Base-by-base conservation (phyloP, 1,284 basidiomycete genomes). In the Ceratorhiza oryzae-sativae region DNA sequence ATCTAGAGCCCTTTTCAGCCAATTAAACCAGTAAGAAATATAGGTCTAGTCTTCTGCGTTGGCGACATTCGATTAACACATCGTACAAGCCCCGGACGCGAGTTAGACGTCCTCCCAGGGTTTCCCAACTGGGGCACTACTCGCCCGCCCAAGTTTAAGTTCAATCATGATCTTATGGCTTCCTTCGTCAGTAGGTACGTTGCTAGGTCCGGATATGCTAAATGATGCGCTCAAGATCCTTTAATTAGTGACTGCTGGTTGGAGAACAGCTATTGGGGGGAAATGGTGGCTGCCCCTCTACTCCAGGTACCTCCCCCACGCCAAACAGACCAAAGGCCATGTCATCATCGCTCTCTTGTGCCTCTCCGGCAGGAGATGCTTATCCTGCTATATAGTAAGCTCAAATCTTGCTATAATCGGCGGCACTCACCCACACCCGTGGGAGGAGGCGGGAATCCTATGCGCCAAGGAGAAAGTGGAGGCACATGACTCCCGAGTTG, bases 161-260 rank as follows among this genome's bases (percentile, higher is more conserved):
- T 77, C 75, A 10, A 73, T 46, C 15, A 83, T 80, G 4, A 88
- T 86, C 63, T 85, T 84, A 77, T 89, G 87, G 32, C 82, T 81
- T 4, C 60, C 53, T 12, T 60, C 46, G 13, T 73, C 73, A 46
- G 73, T 62, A 9, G 71, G 71, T 48, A 74, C 63, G 45, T 68
- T 58, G 34, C 63, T 65, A 48, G 39, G 55, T 8, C 74, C 74
- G 3, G 74, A 62, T 46, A 75, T 73, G 13, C 53, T 56, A 55
- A 76, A 73, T 5, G 68, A 60, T 9, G 73, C 56, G 32, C 53
- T 74, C 15, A 73, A 48, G 2, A 48, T 49, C 13, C 67, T 67
- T 27, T 48, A 58, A 23, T 8, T 55, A 2, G 55, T 55, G n/a
- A 56, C 56, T 36, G 53, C 5, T 15, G 49, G 55, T 18, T 42